A percentile compares a stretch with the other conserved stretches of the same genome.
These are phyloP conservation scores for Ceratobasidium sp. DNA, from an alignment of 1,284 basidiomycete species.

Conservation along the genomic window DNA sequence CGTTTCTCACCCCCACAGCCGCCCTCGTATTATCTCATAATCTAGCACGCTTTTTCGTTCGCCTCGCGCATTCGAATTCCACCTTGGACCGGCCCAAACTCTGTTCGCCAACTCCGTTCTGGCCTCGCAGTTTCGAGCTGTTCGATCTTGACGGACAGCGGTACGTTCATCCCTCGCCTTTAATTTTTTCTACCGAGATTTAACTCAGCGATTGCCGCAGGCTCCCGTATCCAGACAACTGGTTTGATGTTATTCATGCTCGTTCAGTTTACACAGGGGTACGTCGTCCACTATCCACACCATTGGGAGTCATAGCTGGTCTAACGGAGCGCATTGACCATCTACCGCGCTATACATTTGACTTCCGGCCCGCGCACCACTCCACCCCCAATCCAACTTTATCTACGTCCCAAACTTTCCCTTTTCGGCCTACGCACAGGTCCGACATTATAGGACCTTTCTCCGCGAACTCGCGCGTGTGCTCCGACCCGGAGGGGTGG, in stretches of 20 bases:
- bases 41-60: background rate
- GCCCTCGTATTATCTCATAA: background rate
- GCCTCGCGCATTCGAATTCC: background rate
- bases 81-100: conserved; percentile 43
- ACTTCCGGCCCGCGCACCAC: background rate
- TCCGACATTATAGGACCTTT: conserved; percentile 65
- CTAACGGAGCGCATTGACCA: background rate
- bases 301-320: background rate
- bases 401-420: background rate
- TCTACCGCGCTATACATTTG: conserved; percentile 45
- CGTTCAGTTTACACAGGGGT: conserved; percentile 70
- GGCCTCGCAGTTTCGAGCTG: conserved; percentile 63
- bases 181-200: background rate
- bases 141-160: conserved; percentile 63
- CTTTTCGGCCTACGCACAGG: conserved; percentile 51
- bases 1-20: conserved; percentile 41
- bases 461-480: conserved; percentile 66
- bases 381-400: conserved; percentile 30
- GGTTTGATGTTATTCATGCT: conserved; percentile 72
- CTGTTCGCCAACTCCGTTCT: conserved; percentile 29
- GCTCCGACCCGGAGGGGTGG: conserved; percentile 71
- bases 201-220: conserved; percentile 10
- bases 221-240: conserved; percentile 65
- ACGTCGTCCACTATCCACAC: conserved; percentile 44
- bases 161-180: background rate